A percentile compares a stretch with the other conserved stretches of the same genome.
phyloP scores from a whole-genome alignment of 2,329 filamentous ascomycete species.

The Aureobasidium subglaciale region DNA sequence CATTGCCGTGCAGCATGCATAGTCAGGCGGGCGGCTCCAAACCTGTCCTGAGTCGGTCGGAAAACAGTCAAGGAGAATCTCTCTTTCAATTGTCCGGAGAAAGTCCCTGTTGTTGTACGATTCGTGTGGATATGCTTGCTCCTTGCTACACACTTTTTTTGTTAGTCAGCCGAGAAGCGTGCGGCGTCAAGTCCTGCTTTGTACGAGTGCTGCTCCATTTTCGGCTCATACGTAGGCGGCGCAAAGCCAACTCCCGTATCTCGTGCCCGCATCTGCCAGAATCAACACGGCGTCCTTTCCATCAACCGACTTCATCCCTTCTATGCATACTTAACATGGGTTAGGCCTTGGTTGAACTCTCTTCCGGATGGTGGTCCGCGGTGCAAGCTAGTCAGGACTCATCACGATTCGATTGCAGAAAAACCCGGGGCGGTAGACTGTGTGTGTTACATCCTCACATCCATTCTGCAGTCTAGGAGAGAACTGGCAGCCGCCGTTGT shows the following conservation, averaged over 20 bases:
- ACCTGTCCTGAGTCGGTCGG: not conserved
- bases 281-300: not conserved
- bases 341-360: not conserved
- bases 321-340: constrained; percentile 3
- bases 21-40: constrained; percentile 7
- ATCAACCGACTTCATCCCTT: constrained; percentile 5
- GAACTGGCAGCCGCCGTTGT: not conserved
- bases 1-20: constrained; percentile 4
- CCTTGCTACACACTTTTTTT: not conserved
- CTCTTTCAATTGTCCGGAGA: not conserved
- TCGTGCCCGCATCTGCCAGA: not conserved
- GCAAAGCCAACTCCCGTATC: constrained; percentile 8
- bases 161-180: not conserved
- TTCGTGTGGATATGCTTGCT: not conserved
- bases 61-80: not conserved
- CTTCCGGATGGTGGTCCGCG: constrained; percentile 8
- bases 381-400: constrained; percentile 5
- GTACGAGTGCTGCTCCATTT: not conserved
- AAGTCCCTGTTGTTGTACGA: not conserved
- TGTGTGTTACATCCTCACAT: not conserved
- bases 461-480: not conserved
- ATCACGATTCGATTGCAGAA: not conserved
- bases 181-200: not conserved
- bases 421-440: not conserved
- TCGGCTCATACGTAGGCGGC: constrained; percentile 1